phyloP scores from a whole-genome alignment of 2,329 filamentous ascomycete species.

The Sphaceloma murrayae region DNA sequence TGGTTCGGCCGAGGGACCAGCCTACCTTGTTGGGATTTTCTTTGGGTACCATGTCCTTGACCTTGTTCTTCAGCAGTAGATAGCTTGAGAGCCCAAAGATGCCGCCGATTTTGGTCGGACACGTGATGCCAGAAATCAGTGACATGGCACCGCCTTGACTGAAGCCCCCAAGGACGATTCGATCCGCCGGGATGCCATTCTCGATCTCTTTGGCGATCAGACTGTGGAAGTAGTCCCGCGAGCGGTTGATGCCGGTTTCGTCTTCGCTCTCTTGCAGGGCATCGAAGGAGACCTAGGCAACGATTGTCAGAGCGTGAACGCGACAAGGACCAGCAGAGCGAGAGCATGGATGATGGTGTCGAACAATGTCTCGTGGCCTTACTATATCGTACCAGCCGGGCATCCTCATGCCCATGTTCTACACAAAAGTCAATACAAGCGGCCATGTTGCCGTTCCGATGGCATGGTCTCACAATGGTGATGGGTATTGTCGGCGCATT shows the following conservation, averaged over 20 bases:
- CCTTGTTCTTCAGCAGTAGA: constrained; percentile 58
- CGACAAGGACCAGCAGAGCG: not conserved
- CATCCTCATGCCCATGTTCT: constrained; percentile 72
- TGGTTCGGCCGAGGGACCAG: no score
- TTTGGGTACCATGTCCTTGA: constrained; percentile 48
- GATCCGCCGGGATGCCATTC: constrained; percentile 67
- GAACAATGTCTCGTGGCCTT: constrained; percentile 33
- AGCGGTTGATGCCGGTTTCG: constrained; percentile 62
- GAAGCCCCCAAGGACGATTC: constrained; percentile 80
- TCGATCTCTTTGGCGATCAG: constrained; percentile 75
- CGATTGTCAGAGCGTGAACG: not conserved
- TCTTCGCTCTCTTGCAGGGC: constrained; percentile 48
- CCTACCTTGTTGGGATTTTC: constrained; percentile 33
- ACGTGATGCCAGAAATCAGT: constrained; percentile 69
- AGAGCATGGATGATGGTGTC: constrained; percentile 17
- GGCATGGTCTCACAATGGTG: constrained; percentile 51
- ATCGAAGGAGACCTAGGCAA: constrained; percentile 34
- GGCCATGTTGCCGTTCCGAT: not conserved
- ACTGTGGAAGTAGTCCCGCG: constrained; percentile 64
- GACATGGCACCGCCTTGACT: constrained; percentile 82
- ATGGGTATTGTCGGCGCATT: constrained; percentile 82
- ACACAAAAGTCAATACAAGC: constrained; percentile 6
- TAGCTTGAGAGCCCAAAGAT: constrained; percentile 81
- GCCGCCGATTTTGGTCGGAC: constrained; percentile 66
- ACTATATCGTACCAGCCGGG: constrained; percentile 83